Percentiles rank a stretch among this genome's conserved stretches.
Conservation (phyloP, 805 yeast species). For the Starmerella kuoi region DNA sequence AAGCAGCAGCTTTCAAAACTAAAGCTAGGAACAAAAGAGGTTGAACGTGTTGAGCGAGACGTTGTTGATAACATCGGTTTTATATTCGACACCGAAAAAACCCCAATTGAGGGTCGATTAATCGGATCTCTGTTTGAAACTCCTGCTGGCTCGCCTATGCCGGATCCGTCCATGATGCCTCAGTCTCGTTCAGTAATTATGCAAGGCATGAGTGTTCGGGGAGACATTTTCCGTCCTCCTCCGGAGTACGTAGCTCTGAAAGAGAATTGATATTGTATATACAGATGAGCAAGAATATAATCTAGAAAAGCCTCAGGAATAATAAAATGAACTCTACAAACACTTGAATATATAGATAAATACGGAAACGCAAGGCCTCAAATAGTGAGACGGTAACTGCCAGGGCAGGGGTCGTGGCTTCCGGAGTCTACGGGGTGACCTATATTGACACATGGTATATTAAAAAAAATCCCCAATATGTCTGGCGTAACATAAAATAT, state of each 20-base stretch:
- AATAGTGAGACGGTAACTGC: too few relatives aligned
- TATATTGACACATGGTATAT: too few relatives aligned
- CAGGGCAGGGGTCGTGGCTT: too few relatives aligned
- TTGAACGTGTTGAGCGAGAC: conserved; percentile 39
- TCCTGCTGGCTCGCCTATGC: conserved; percentile 27
- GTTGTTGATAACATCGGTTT: conserved; percentile 51
- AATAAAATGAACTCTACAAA: background rate
- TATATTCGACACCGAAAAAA: conserved; percentile 44
- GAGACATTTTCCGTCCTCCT: conserved; percentile 30
- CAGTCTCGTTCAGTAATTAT: conserved; percentile 23
- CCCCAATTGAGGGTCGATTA: conserved; percentile 42
- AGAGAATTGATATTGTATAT: conserved; percentile 6
- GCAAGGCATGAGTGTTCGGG: conserved; percentile 29
- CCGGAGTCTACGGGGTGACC: too few relatives aligned
- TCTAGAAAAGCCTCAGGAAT: background rate
- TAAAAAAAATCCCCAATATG: too few relatives aligned
- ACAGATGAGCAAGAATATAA: background rate
- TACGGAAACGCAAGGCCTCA: too few relatives aligned
- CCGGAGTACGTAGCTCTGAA: conserved; percentile 23
- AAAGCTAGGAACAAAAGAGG: conserved; percentile 35
- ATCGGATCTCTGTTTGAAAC: conserved; percentile 59
- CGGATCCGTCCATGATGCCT: conserved; percentile 24
- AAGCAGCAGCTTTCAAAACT: conserved; percentile 45
- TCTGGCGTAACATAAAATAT: too few relatives aligned
- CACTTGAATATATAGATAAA: background rate